Base-by-base conservation (phyloP, 768 basidiomycete species). In the Auricularia heimuer region DNA sequence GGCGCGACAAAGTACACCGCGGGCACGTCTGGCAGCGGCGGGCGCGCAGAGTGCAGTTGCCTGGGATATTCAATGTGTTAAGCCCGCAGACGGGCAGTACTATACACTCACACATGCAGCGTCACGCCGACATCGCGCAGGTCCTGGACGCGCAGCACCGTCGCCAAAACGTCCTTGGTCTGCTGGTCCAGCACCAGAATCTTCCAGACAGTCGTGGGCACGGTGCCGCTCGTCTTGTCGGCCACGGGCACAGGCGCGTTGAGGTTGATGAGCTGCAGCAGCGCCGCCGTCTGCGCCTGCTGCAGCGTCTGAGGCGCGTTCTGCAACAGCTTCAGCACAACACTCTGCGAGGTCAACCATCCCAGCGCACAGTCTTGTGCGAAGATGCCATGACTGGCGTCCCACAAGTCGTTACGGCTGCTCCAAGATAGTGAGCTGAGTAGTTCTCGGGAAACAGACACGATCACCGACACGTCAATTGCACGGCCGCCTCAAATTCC, bases 1-100 rank as follows among this genome's bases (percentile, higher is more conserved):
- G 97, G 96, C 0, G 94, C 84, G 62, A 98, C 90, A 73, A 99
- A 97, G 79, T 99, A 99, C 36, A 98, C 83, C 1, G 97, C 94
- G 18, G 97, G 97, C 1, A 99, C 97, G 73, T 99, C 97, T 11
- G 92, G 84, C 47, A 99, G 78, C 3, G 94, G 83, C 34, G 97
- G 97, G 65, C 97, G 84, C 42, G 85, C 77, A 0, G 94, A 87
- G 73, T 98, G 94, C 4, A 98, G 77, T 80, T 98, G 97, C 39
- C 39, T 42, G 39, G 2, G 68, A 95, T 98, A 60, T 63, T 39
- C n/a, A n/a, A 45, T 62, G 42, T 61, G 58, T 58, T 64, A 8
- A 21, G 37, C 39, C 62, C 11, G 11, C 16, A 24, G 35, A 34
- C 35, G n/a, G 35, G 8, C 56, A 24, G 14, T 1, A 37, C 42